Base-by-base conservation (phyloP, 345 rosid genomes). In the Linum tenue region DNA sequence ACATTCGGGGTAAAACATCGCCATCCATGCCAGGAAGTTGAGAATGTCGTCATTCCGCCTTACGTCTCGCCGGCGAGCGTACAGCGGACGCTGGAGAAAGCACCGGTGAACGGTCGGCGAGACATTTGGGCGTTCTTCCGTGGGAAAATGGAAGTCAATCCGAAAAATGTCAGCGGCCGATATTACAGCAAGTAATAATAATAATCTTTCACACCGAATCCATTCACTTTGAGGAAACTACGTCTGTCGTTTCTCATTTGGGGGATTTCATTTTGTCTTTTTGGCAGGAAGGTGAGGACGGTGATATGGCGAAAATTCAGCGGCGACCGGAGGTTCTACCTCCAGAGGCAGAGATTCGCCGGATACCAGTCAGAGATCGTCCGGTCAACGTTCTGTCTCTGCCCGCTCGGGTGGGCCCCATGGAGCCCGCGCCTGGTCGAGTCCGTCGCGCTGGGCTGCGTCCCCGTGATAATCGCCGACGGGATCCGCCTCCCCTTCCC, bases 401-500 rank as follows among this genome's bases (percentile, higher is more conserved):
- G 97, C 63, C 99, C 99, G 0, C 78, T 86, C 0, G 99, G 99
- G 61, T 94, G 99, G 99, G 99, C 99, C 66, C 99, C 99, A 0
- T 94, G 99, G 99, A 94, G 97, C 68, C 99, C 99, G 0, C 69
- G 99, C 63, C 80, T 94, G 9, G 97, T 90, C 10, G 99, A 94
- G 68, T 85, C 99, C 0, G 92, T 84, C 2, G 91, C 79, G 0
- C 79, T 94, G 56, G 99, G 99, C 0, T 94, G 99, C 63, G 87
- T 94, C 31, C 99, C 99, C 7, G 97, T 94, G 9, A 80, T 90
- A 3, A 85, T 90, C 6, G 97, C 99, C 0, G 96, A 94, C 37
- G 99, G 88, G 14, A 86, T 94, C 62, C 80, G 83, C 58, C 63
- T 94, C 48, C 97, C 99, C 1, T 94, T 94, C 74, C 69, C 84